A percentile compares a stretch with the other conserved stretches of the same genome.
Evolutionary conservation across 2,329 filamentous ascomycete genomes (phyloP).

Genomic region (Trichoderma simmonsii): DNA sequence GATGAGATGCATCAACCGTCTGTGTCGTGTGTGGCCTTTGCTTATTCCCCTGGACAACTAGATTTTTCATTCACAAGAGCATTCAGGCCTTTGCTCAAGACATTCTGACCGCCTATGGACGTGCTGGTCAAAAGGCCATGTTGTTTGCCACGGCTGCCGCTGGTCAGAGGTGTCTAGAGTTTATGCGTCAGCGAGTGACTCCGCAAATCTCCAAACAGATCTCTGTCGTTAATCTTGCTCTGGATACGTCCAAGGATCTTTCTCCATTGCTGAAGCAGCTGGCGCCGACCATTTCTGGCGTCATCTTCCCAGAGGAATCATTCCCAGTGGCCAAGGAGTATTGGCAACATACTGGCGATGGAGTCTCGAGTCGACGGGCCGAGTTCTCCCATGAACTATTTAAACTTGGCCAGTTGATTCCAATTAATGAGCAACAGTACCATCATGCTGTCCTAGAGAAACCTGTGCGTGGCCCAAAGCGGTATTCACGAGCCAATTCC

Average conservation of each 20-base stretch:
- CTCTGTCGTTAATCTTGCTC: conserved; percentile 59
- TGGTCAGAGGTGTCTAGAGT: conserved; percentile 71
- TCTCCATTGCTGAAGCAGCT: conserved; percentile 53
- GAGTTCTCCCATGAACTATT: conserved; percentile 83
- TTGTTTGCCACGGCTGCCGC: conserved; percentile 72
- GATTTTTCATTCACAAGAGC: conserved; percentile 87
- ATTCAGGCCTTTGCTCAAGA: conserved; percentile 71
- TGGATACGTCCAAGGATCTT: conserved; percentile 53
- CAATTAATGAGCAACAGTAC: conserved; percentile 27
- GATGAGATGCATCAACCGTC: conserved; percentile 5
- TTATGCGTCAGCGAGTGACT: conserved; percentile 61
- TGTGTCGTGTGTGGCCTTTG: background rate
- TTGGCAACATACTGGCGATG: conserved; percentile 95
- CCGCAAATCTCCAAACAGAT: conserved; percentile 48
- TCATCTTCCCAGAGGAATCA: conserved; percentile 66
- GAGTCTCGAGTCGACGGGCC: conserved; percentile 83
- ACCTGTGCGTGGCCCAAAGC: conserved; percentile 66
- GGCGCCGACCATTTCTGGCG: conserved; percentile 61
- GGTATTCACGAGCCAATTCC: conserved; percentile 66
- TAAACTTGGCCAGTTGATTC: conserved; percentile 59
- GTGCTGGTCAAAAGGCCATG: conserved; percentile 65
- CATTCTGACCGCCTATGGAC: conserved; percentile 63
- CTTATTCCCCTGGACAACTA: conserved; percentile 30
- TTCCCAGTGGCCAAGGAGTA: conserved; percentile 83
- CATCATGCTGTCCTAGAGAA: conserved; percentile 33